Base-by-base conservation (phyloP, 805 yeast genomes). In the Lachancea meyersii region DNA sequence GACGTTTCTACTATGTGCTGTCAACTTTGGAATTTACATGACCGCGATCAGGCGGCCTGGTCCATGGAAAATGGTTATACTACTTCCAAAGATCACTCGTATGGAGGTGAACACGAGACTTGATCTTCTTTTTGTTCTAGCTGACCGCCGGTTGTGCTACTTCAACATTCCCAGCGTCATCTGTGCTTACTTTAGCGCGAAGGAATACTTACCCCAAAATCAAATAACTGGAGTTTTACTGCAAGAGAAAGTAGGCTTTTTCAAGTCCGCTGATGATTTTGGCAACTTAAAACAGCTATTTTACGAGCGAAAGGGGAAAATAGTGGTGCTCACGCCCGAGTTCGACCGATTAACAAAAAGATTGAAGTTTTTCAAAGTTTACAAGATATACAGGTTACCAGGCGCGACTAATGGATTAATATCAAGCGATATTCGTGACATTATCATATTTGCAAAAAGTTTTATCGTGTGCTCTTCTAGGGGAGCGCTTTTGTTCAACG, bases 231-330 rank as follows among this genome's bases (percentile, higher is more conserved):
- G 82, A 13, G 70, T 75, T 21, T 51, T 77, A 10, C 67, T 78
- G 11, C 68, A 72, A 49, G 77, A 78, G 59, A 63, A 77, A 57
- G 78, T 79, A 0, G 62, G 74, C 1, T 79, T 74, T 48, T 88
- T 85, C 63, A 75, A 73, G 37, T 66, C 83, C 46, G 96, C 93
- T 0, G 74, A 70, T 23, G 86, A 88, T 56, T 72, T 79, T 45
- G 79, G 77, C 11, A 60, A 70, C 77, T 48, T 76, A 69, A 32
- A 70, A 76, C 72, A 60, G 80, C 44, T 76, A 72, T 53, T 75
- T 71, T 60, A 76, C 79, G 62, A 77, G 75, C 54, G 71, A 66
- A 63, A 78, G 70, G 60, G 71, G 67, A 41, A 63, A 69, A 53
- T 63, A 59, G 39, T 69, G 74, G 27, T 74, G 71, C 16, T 62